Evolutionary conservation across 176 grass and related monocot species (phyloP).

Genomic region (Lolium rigidum): DNA sequence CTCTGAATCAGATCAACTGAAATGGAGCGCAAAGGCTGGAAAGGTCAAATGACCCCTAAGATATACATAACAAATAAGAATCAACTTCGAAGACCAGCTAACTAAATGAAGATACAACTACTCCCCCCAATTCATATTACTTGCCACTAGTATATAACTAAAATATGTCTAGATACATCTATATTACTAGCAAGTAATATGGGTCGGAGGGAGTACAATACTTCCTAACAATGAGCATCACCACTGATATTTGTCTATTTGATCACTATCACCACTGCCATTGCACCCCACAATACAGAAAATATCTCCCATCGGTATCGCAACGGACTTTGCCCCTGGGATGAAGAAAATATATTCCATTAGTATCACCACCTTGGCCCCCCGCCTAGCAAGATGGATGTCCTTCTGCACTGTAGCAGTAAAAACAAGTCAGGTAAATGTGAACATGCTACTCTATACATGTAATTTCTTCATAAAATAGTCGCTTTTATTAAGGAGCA

Average conservation of each 20-base stretch:
- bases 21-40: background rate
- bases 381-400: conserved; percentile 77
- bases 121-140: too few relatives aligned
- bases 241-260: background rate
- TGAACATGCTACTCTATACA: background rate
- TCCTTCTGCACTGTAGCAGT: conserved; percentile 75
- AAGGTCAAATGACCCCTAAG: background rate
- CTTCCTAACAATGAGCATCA: background rate
- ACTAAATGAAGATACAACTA: conserved; percentile 16
- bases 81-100: background rate
- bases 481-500: background rate
- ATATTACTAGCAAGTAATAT: too few relatives aligned
- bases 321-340: conserved; percentile 39
- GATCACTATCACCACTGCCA: background rate
- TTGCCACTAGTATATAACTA: too few relatives aligned
- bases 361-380: conserved; percentile 2
- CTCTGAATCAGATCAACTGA: background rate
- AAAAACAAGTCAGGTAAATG: background rate
- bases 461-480: background rate
- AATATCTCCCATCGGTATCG: conserved; percentile 14
- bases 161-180: too few relatives aligned
- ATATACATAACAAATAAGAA: background rate
- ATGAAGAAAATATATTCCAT: too few relatives aligned
- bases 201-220: background rate
- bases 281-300: background rate